Evolutionary conservation across 108 stramenopile genomes (phyloP).

Genomic region (Conticribra weissflogii): DNA sequence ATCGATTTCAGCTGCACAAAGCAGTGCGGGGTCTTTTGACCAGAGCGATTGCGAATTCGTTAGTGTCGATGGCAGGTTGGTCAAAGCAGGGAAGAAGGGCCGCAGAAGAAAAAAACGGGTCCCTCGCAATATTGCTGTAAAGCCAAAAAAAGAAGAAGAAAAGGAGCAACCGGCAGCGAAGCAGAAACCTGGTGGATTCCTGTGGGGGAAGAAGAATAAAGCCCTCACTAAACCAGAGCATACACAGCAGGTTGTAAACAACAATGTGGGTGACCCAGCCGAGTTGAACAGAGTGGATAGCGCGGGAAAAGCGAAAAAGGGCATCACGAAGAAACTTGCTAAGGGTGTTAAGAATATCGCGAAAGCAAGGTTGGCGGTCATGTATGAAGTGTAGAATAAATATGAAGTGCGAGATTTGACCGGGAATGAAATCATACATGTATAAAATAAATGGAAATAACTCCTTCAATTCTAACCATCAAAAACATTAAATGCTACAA

Average conservation of each 20-base stretch:
- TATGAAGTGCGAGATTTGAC: no score
- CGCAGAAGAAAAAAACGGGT: conserved; percentile 8
- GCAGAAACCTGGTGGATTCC: conserved; percentile 1
- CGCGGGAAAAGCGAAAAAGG: not conserved
- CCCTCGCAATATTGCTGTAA: conserved; percentile 30
- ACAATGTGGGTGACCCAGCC: not conserved
- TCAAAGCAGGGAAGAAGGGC: not conserved
- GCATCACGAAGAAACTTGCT: not conserved
- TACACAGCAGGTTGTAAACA: no score
- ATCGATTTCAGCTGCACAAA: not conserved
- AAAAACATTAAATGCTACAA: no score
- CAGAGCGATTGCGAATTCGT: not conserved
- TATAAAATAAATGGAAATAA: no score
- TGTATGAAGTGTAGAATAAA: conserved; percentile 26
- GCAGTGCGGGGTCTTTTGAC: not conserved
- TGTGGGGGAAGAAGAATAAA: no score
- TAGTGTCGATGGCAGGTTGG: conserved; percentile 37
- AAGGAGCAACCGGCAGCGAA: not conserved
- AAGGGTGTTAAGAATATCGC: conserved; percentile 6
- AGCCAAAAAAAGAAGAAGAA: conserved; percentile 15
- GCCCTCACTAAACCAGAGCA: no score
- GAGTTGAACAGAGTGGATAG: not conserved
- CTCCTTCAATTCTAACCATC: no score
- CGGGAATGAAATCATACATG: no score
- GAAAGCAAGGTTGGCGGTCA: conserved; percentile 17